Percentiles rank a stretch among this genome's conserved stretches.
These are phyloP conservation scores for Albugo candida DNA, from an alignment of 352 stramenopile species.

Conservation along the genomic window DNA sequence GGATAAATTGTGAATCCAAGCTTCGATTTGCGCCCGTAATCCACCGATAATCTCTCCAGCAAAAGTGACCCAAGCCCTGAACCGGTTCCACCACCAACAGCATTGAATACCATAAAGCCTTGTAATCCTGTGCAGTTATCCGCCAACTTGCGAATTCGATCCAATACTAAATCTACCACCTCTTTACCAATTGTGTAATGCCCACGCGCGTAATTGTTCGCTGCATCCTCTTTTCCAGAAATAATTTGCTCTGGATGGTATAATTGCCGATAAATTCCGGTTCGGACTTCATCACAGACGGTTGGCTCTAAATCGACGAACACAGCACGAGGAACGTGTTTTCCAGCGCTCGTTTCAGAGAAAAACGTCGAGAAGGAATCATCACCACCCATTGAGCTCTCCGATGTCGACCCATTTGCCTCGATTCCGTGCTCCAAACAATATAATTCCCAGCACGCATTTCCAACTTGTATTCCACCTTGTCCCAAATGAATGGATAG, in stretches of 20 bases:
- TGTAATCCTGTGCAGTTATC: slow-evolving; percentile 94
- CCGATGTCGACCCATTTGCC: slow-evolving; percentile 75
- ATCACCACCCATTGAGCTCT: slow-evolving; percentile 14
- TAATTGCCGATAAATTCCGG: slow-evolving; percentile 87
- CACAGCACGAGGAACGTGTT: slow-evolving; percentile 88
- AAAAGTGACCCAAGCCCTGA: slow-evolving; percentile 93
- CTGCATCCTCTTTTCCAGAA: slow-evolving; percentile 89
- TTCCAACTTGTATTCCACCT: slow-evolving; percentile 71
- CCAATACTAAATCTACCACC: slow-evolving; percentile 91
- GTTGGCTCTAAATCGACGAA: slow-evolving; percentile 93
- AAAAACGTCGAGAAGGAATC: slow-evolving; percentile 88
- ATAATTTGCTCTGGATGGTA: slow-evolving; percentile 96
- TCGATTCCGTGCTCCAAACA: slow-evolving; percentile 87
- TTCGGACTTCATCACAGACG: slow-evolving; percentile 90
- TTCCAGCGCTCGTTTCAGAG: slow-evolving; percentile 70
- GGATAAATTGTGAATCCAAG: slow-evolving; percentile 94
- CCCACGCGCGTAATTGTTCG: slow-evolving; percentile 77
- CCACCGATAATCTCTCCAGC: slow-evolving; percentile 90
- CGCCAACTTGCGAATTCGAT: slow-evolving; percentile 91
- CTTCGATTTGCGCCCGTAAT: slow-evolving; percentile 96
- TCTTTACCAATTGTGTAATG: slow-evolving; percentile 90
- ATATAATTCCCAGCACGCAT: slow-evolving; percentile 88
- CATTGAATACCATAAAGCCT: slow-evolving; percentile 96
- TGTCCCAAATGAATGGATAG: slow-evolving; percentile 95
- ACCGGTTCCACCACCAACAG: slow-evolving; percentile 92